Evolutionary conservation across 352 stramenopile genomes (phyloP).

Genomic region (Phytophthora agathidicida): DNA sequence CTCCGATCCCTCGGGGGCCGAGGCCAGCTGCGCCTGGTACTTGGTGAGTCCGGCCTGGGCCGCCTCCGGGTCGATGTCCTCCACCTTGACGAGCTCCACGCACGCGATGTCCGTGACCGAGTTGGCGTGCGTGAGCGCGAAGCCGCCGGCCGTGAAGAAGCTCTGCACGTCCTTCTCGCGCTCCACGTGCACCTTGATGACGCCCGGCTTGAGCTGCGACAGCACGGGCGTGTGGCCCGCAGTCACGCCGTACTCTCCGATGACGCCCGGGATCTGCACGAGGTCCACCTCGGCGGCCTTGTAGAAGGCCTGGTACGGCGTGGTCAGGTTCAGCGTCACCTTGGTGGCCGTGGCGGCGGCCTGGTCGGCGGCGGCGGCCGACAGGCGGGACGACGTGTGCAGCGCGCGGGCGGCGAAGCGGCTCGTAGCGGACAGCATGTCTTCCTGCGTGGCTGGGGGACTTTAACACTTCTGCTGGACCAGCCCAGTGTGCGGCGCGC

Average conservation of each 20-base stretch:
- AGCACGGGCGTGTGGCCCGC: conserved; percentile 97
- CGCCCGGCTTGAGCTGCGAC: conserved; percentile 96
- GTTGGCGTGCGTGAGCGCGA: conserved; percentile 96
- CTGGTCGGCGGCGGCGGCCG: conserved; percentile 57
- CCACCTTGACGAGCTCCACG: conserved; percentile 96
- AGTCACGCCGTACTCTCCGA: conserved; percentile 98
- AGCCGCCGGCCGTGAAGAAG: conserved; percentile 98
- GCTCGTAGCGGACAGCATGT: conserved; percentile 61
- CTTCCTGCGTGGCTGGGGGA: conserved; percentile 4
- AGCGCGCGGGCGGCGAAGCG: conserved; percentile 61
- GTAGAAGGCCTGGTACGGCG: conserved; percentile 86
- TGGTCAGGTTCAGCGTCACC: conserved; percentile 87
- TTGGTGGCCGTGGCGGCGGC: conserved; percentile 67
- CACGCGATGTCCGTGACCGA: conserved; percentile 97
- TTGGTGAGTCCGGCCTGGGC: conserved; percentile 91
- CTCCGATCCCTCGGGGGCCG: conserved; percentile 83
- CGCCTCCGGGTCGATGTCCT: conserved; percentile 94
- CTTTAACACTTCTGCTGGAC: conserved; percentile 23
- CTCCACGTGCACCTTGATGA: conserved; percentile 90
- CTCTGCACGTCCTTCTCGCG: conserved; percentile 92
- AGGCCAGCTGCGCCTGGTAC: conserved; percentile 87
- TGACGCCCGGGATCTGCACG: conserved; percentile 94
- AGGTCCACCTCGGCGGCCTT: conserved; percentile 85
- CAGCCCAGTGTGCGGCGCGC: conserved; percentile 23
- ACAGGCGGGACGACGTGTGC: conserved; percentile 65